Evolutionary conservation across 2,329 filamentous ascomycete genomes (phyloP).

Genomic region (Penicillium vulpinum): DNA sequence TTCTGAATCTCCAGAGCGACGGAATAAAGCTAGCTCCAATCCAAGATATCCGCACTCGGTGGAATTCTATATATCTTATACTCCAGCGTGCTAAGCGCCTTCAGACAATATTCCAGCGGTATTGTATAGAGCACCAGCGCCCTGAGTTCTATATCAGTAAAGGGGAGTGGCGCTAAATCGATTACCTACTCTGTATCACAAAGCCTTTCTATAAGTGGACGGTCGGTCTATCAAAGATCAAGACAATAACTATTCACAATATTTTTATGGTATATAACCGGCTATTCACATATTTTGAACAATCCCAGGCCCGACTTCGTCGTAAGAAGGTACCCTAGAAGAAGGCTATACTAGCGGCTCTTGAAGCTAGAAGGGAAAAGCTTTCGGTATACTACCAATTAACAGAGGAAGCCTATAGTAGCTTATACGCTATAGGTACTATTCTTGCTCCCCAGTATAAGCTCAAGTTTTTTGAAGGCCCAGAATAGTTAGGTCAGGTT

Average conservation of each 20-base stretch:
- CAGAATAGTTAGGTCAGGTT: too few species aligned
- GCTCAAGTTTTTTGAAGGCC: too few species aligned
- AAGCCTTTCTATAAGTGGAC: not conserved
- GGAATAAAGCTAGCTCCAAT: not conserved
- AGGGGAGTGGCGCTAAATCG: not conserved
- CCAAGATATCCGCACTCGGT: not conserved
- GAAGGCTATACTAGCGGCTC: slow-evolving; percentile 5
- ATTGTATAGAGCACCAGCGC: not conserved
- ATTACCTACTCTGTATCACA: not conserved
- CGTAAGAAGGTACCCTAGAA: slow-evolving; percentile 14
- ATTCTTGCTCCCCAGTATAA: too few species aligned
- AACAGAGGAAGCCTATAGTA: too few species aligned
- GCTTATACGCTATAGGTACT: too few species aligned
- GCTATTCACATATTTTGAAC: slow-evolving; percentile 15
- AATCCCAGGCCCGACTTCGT: not conserved
- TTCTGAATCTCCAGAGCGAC: not conserved
- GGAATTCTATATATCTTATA: not conserved
- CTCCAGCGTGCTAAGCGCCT: not conserved
- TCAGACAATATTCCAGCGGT: not conserved
- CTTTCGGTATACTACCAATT: too few species aligned
- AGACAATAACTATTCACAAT: not conserved
- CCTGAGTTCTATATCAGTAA: not conserved
- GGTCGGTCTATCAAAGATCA: not conserved
- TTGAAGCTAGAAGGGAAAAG: too few species aligned
- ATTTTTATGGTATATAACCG: slow-evolving; percentile 11